Conservation (phyloP, 2,329 filamentous ascomycete genomes). For the Dichotomopilus funicola region DNA sequence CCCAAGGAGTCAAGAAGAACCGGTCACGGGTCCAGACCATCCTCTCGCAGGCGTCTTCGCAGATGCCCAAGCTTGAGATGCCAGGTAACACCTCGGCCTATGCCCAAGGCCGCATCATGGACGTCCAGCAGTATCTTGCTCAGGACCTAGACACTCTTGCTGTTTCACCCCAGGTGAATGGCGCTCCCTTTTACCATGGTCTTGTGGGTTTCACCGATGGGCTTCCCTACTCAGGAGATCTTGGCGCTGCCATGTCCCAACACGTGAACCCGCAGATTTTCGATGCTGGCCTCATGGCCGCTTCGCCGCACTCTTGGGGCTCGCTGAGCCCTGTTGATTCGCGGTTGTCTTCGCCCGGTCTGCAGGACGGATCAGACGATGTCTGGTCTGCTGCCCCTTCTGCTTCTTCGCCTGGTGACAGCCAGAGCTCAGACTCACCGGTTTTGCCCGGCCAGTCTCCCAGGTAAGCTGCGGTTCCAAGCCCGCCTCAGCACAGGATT, state of each 20-base stretch:
- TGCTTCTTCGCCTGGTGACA: slow-evolving; percentile 39
- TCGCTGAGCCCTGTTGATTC: slow-evolving; percentile 48
- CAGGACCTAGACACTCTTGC: slow-evolving; percentile 43
- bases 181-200: slow-evolving; percentile 38
- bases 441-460: slow-evolving; percentile 45
- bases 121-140: slow-evolving; percentile 46
- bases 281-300: slow-evolving; percentile 41
- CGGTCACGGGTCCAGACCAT: slow-evolving; percentile 41
- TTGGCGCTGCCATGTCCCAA: slow-evolving; percentile 35
- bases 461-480: slow-evolving; percentile 39
- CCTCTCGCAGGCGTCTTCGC: slow-evolving; percentile 42
- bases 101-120: slow-evolving; percentile 36
- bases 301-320: slow-evolving; percentile 48
- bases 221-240: slow-evolving; percentile 38
- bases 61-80: slow-evolving; percentile 46
- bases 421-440: slow-evolving; percentile 42
- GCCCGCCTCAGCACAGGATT: slow-evolving; percentile 19
- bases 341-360: slow-evolving; percentile 43
- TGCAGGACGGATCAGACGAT: slow-evolving; percentile 46
- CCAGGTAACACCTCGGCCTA: slow-evolving; percentile 44
- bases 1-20: slow-evolving; percentile 34
- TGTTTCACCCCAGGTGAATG: slow-evolving; percentile 39
- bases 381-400: slow-evolving; percentile 36
- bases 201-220: slow-evolving; percentile 42
- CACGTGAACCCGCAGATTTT: slow-evolving; percentile 54